These are phyloP conservation scores for Oidium heveae DNA, from an alignment of 2,329 filamentous ascomycete genomes.

Conservation along the genomic window DNA sequence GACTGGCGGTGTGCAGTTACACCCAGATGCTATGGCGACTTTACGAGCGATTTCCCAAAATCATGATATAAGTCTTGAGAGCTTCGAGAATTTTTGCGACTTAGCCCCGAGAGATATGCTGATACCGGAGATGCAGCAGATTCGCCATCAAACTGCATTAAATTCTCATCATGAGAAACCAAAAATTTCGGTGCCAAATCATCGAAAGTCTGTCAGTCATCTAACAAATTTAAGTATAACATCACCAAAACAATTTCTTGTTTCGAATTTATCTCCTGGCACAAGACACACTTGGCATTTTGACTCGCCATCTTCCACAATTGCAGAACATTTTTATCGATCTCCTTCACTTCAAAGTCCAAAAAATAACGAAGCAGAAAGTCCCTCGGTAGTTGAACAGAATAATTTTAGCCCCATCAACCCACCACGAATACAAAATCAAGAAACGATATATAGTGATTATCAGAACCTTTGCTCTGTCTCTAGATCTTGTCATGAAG, in stretches of 20 bases:
- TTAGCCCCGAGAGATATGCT: slow-evolving; percentile 14
- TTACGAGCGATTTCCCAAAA: slow-evolving; percentile 46
- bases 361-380: slow-evolving; percentile 42
- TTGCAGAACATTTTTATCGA: slow-evolving; percentile 80
- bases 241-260: no score
- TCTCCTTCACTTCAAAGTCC: slow-evolving; percentile 42
- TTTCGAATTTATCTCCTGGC: slow-evolving; percentile 46
- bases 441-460: slow-evolving; percentile 13
- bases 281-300: slow-evolving; percentile 65
- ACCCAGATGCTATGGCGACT: slow-evolving; percentile 57
- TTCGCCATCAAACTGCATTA: slow-evolving; percentile 10
- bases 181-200: no score
- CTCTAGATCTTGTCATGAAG: slow-evolving; percentile 6
- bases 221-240: no score
- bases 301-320: slow-evolving; percentile 53
- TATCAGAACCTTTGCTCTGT: not conserved
- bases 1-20: slow-evolving; percentile 51
- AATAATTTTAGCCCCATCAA: slow-evolving; percentile 23
- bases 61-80: slow-evolving; percentile 33
- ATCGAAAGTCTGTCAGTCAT: no score
- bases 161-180: no score
- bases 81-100: slow-evolving; percentile 29
- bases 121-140: slow-evolving; percentile 26
- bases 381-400: slow-evolving; percentile 8
- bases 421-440: slow-evolving; percentile 11